phyloP scores from a whole-genome alignment of 345 rosid species.

The Eucalyptus pauciflora region DNA sequence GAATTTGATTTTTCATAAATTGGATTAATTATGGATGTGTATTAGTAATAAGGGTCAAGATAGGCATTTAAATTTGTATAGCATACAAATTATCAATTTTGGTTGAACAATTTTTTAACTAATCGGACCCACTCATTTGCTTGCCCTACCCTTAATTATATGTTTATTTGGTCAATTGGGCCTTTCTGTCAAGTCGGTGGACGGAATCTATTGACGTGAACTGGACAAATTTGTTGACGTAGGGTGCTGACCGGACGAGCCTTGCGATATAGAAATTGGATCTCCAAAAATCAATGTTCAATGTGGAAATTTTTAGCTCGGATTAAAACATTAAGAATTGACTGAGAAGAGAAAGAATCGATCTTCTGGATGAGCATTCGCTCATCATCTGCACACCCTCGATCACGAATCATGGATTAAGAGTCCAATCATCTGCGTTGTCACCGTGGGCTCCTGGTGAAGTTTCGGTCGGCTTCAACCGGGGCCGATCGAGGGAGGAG shows the following conservation, averaged over 20 bases:
- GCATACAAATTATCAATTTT: neutral
- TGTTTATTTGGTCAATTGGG: no score
- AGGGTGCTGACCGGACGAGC: neutral
- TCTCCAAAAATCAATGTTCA: neutral
- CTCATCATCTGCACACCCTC: neutral
- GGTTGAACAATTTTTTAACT: neutral
- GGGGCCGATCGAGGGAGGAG: no score
- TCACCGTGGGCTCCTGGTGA: neutral
- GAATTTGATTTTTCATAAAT: neutral
- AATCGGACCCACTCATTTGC: neutral
- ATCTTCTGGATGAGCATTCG: neutral
- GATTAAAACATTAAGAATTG: neutral
- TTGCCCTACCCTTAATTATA: neutral
- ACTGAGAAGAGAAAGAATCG: neutral
- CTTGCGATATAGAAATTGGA: neutral
- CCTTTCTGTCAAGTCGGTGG: neutral
- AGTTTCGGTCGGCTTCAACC: neutral
- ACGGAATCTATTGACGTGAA: neutral
- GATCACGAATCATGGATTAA: neutral
- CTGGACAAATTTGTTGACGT: neutral
- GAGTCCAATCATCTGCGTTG: neutral
- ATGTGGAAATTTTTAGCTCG: neutral
- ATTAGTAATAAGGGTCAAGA: neutral
- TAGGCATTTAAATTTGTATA: neutral
- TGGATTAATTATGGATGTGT: neutral